phyloP scores from a whole-genome alignment of 495 filamentous ascomycete genomes.

The Aspergillus heteromorphus region DNA sequence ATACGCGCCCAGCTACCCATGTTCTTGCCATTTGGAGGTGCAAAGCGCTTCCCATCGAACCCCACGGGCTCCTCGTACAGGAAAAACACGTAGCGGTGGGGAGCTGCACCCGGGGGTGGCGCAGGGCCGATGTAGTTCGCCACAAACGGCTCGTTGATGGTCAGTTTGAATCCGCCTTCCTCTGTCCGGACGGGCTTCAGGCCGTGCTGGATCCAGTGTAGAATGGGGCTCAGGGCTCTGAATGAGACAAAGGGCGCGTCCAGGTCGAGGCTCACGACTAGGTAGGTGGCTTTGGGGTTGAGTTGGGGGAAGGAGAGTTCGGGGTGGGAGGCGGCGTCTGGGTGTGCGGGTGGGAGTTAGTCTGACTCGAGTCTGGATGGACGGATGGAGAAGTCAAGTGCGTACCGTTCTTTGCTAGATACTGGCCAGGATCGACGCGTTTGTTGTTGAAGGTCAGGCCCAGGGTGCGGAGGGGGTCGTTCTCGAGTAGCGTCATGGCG shows the following conservation, averaged over 20 bases:
- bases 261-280: conserved; percentile 45
- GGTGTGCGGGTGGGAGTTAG: too few relatives aligned
- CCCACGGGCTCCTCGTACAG: conserved; percentile 51
- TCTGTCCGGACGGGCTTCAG: conserved; percentile 20
- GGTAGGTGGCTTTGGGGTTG: conserved; percentile 28
- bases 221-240: conserved; percentile 30
- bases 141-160: conserved; percentile 25
- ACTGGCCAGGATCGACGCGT: conserved; percentile 24
- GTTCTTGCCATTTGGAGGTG: conserved; percentile 37
- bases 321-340: conserved; percentile 30
- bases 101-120: conserved; percentile 45
- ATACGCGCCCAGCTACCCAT: conserved; percentile 37
- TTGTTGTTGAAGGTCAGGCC: conserved; percentile 23
- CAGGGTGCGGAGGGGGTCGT: conserved; percentile 28
- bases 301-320: conserved; percentile 23
- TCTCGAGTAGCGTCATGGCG: conserved; percentile 29
- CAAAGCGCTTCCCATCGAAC: conserved; percentile 39
- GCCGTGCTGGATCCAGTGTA: conserved; percentile 49
- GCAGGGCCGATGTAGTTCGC: conserved; percentile 46
- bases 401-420: conserved; percentile 27
- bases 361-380: too few relatives aligned
- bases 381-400: background rate
- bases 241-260: conserved; percentile 51
- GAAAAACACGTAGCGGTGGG: conserved; percentile 54
- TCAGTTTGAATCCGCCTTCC: conserved; percentile 12